Evolutionary conservation across 768 basidiomycete species (phyloP).

Genomic region (Termitomyces sp.): DNA sequence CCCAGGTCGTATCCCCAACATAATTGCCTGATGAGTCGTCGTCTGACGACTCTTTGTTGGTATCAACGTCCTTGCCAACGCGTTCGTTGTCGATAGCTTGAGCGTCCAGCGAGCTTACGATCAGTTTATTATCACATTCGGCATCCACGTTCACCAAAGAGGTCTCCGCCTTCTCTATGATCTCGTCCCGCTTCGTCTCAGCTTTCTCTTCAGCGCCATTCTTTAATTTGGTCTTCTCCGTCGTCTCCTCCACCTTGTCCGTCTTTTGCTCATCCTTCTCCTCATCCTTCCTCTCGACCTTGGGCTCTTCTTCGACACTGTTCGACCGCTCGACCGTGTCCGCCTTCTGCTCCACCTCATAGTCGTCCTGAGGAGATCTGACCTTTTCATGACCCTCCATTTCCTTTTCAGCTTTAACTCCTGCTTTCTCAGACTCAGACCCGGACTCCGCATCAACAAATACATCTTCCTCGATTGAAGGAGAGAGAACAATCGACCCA

Average conservation of each 20-base stretch:
- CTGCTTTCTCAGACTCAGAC: slow-evolving; percentile 5
- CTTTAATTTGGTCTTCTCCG: not conserved
- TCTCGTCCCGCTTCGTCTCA: not conserved
- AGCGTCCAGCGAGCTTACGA: not conserved
- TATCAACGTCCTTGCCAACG: slow-evolving; percentile 10
- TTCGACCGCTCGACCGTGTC: slow-evolving; percentile 1
- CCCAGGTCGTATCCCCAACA: slow-evolving; percentile 72
- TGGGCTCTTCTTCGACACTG: slow-evolving; percentile 1
- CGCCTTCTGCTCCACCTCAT: not conserved
- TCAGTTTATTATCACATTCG: not conserved
- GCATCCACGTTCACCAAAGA: not conserved
- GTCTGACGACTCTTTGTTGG: slow-evolving; percentile 7
- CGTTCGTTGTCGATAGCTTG: not conserved
- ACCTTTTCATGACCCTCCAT: not conserved
- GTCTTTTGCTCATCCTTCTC: not conserved
- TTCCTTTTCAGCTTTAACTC: not conserved
- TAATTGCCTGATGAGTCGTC: slow-evolving; percentile 35
- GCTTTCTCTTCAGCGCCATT: not conserved
- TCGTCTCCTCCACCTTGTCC: slow-evolving; percentile 1
- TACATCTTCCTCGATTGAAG: slow-evolving; percentile 2
- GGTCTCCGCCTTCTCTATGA: slow-evolving; percentile 1
- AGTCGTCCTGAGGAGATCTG: not conserved
- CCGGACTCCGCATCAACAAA: slow-evolving; percentile 8
- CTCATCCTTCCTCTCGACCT: slow-evolving; percentile 1
- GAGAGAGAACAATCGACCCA: not conserved